A percentile compares a stretch with the other conserved stretches of the same genome.
These are phyloP conservation scores for Vicia faba DNA, from an alignment of 306 rosid genomes.

Conservation along the genomic window DNA sequence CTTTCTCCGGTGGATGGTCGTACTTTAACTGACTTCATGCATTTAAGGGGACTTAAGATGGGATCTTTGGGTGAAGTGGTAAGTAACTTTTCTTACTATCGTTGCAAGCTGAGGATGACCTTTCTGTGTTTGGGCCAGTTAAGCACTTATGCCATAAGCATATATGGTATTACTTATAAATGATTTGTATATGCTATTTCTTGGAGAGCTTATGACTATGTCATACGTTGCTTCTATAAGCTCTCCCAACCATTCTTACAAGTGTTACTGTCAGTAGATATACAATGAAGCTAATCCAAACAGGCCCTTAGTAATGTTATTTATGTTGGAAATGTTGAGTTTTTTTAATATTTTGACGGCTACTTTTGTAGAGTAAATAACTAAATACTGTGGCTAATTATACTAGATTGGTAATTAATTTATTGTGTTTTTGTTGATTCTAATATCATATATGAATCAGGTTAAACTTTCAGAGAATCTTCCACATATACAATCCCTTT, in stretches of 20 bases:
- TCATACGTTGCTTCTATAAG: too few species aligned
- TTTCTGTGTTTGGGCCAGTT: neutral
- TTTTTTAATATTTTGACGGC: neutral
- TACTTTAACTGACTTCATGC: constrained; percentile 95
- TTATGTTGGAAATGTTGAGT: too few species aligned
- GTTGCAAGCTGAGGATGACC: neutral
- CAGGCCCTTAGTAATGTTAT: too few species aligned
- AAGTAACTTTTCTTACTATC: constrained; percentile 40
- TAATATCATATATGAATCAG: constrained; percentile 53
- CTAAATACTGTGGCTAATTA: constrained; percentile 8
- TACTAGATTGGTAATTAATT: constrained; percentile 1
- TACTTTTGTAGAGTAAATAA: constrained; percentile 3
- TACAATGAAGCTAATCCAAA: too few species aligned
- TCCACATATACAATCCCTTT: constrained; percentile 95
- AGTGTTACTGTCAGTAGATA: too few species aligned
- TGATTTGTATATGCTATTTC: too few species aligned
- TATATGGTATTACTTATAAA: too few species aligned
- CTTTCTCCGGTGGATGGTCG: constrained; percentile 99
- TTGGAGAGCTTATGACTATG: too few species aligned
- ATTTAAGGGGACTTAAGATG: constrained; percentile 89
- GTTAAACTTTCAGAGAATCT: constrained; percentile 87
- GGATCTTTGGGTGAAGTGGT: constrained; percentile 91
- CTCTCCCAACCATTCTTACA: too few species aligned
- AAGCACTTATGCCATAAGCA: neutral
- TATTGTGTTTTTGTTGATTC: constrained; percentile 29